phyloP scores from a whole-genome alignment of 2,329 filamentous ascomycete species.

The Helicocarpus griseus region DNA sequence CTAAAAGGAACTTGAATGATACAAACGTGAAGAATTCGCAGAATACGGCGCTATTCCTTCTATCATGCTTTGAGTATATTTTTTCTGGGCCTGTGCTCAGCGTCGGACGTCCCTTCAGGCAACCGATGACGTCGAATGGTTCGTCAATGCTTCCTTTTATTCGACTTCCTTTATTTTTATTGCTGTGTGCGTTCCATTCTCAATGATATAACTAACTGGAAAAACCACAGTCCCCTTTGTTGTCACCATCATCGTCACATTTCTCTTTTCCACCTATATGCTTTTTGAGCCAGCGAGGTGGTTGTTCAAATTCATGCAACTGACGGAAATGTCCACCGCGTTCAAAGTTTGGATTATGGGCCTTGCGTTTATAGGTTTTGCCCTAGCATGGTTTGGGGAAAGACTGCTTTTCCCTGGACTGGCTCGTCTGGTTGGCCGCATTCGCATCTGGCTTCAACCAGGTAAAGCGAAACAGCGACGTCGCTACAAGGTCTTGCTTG shows the following conservation, averaged over 20 bases:
- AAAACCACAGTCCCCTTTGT: slow-evolving; percentile 64
- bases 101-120: slow-evolving; percentile 83
- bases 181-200: neutral
- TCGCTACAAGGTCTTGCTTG: slow-evolving; percentile 71
- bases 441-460: slow-evolving; percentile 48
- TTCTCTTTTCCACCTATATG: slow-evolving; percentile 68
- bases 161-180: slow-evolving; percentile 2
- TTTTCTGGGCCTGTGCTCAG: slow-evolving; percentile 80
- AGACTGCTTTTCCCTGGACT: slow-evolving; percentile 58
- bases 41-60: slow-evolving; percentile 81
- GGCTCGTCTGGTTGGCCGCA: slow-evolving; percentile 55
- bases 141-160: no score
- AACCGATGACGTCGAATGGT: slow-evolving; percentile 71
- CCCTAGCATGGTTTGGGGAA: slow-evolving; percentile 62
- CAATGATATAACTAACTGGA: no score
- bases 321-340: slow-evolving; percentile 62
- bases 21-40: slow-evolving; percentile 85
- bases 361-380: slow-evolving; percentile 61
- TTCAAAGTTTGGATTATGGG: slow-evolving; percentile 66
- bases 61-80: slow-evolving; percentile 92
- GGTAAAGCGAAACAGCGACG: slow-evolving; percentile 66
- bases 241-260: slow-evolving; percentile 58
- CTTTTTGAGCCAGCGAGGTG: slow-evolving; percentile 62
- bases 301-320: slow-evolving; percentile 68
- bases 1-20: slow-evolving; percentile 64